Conservation (phyloP, 2,329 filamentous ascomycete genomes). For the Stenocarpella maydis region DNA sequence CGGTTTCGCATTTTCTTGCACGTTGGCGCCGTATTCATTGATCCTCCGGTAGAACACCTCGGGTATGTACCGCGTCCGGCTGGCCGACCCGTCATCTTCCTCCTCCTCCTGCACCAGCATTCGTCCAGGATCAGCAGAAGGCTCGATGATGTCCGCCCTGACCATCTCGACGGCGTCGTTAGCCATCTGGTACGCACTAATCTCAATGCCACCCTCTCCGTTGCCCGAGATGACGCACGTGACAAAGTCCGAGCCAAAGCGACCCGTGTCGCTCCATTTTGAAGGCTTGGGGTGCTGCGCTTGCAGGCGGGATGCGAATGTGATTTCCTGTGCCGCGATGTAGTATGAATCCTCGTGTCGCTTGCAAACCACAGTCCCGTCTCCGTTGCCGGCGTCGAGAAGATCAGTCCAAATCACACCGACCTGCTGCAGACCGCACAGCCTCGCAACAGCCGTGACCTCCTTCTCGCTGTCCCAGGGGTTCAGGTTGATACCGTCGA, state of each 20-base stretch:
- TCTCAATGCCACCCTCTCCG: slow-evolving; percentile 84
- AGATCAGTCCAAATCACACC: slow-evolving; percentile 97
- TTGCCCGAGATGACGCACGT: slow-evolving; percentile 97
- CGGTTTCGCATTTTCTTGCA: slow-evolving; percentile 96
- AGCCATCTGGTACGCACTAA: slow-evolving; percentile 93
- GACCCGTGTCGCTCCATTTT: slow-evolving; percentile 96
- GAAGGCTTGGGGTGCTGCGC: slow-evolving; percentile 87
- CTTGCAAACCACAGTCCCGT: slow-evolving; percentile 92
- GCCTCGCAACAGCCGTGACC: slow-evolving; percentile 79
- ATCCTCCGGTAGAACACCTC: slow-evolving; percentile 96
- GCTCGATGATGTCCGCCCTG: slow-evolving; percentile 90
- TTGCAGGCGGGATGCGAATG: slow-evolving; percentile 87
- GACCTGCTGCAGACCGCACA: slow-evolving; percentile 87
- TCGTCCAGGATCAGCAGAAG: slow-evolving; percentile 88
- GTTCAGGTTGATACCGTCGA: slow-evolving; percentile 85
- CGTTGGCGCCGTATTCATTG: slow-evolving; percentile 95
- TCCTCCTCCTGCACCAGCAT: slow-evolving; percentile 96
- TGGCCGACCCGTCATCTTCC: slow-evolving; percentile 76
- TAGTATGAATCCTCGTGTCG: slow-evolving; percentile 95
- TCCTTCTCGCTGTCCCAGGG: slow-evolving; percentile 87
- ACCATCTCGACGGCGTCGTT: slow-evolving; percentile 98
- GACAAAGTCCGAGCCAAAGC: slow-evolving; percentile 95
- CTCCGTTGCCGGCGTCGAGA: slow-evolving; percentile 78
- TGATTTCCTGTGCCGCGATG: slow-evolving; percentile 89
- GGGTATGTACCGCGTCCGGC: slow-evolving; percentile 86